Conservation (phyloP, 768 basidiomycete genomes). For the Collybia sp. region DNA sequence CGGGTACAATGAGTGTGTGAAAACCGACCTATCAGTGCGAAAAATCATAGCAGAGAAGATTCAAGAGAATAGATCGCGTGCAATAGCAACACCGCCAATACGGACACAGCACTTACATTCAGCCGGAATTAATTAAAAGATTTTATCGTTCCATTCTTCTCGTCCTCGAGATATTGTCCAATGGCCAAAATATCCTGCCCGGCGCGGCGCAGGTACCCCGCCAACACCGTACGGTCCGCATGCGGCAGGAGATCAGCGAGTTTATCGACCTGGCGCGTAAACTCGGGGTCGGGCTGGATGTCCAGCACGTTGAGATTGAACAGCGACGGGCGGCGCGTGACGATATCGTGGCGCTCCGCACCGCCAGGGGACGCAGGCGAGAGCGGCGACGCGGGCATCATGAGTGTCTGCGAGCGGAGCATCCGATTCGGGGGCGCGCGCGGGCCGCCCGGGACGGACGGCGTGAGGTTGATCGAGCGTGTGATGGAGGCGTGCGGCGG, state of each 20-base stretch:
- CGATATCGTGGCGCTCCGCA: constrained; percentile 18
- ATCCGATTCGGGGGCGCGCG: constrained; percentile 62
- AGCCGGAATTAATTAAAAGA: constrained; percentile 6
- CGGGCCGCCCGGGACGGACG: constrained; percentile 69
- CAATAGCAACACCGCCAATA: no score
- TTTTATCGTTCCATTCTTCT: constrained; percentile 62
- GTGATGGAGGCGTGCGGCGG: constrained; percentile 10
- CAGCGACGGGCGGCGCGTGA: constrained; percentile 35
- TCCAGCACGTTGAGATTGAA: constrained; percentile 29
- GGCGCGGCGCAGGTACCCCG: constrained; percentile 65
- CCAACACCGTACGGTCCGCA: constrained; percentile 62
- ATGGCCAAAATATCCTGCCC: constrained; percentile 85
- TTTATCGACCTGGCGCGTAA: constrained; percentile 65
- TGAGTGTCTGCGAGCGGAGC: constrained; percentile 65
- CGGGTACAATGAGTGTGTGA: no score
- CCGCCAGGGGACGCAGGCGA: constrained; percentile 14
- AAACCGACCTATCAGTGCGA: neutral
- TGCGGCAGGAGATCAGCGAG: constrained; percentile 68
- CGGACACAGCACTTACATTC: no score
- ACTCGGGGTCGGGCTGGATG: constrained; percentile 44
- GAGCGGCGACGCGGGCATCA: constrained; percentile 29
- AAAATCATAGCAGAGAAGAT: neutral
- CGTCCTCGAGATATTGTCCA: constrained; percentile 81
- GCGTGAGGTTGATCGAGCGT: constrained; percentile 33
- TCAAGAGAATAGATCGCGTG: no score